Evolutionary conservation across 2,329 filamentous ascomycete species (phyloP).

Genomic region (Nothomitra cinnamomea): DNA sequence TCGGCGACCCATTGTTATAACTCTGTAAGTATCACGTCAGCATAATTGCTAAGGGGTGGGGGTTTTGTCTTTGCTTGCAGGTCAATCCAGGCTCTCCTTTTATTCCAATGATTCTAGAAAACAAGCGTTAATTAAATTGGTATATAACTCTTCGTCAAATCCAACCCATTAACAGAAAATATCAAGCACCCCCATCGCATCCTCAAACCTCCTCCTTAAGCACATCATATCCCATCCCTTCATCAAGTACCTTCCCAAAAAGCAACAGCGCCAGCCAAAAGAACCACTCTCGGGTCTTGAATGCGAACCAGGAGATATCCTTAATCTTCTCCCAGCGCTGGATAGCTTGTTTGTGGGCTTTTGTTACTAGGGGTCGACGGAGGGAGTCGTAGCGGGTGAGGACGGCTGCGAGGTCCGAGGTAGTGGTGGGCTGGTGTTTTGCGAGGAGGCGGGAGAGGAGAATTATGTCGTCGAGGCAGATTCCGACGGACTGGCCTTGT

Average conservation of each 20-base stretch:
- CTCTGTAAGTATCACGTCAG: too few species aligned
- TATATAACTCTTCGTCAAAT: too few species aligned
- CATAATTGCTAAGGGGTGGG: too few species aligned
- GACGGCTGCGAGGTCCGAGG: not conserved
- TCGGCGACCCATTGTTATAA: too few species aligned
- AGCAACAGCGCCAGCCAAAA: not conserved
- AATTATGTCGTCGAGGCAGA: not conserved
- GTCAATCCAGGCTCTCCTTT: too few species aligned
- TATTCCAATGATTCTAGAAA: too few species aligned
- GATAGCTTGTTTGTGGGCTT: not conserved
- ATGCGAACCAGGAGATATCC: not conserved
- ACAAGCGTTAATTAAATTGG: too few species aligned
- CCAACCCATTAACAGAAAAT: too few species aligned
- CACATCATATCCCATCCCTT: not conserved
- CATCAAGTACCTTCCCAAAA: not conserved
- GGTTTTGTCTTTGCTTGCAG: too few species aligned
- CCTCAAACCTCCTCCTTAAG: not conserved
- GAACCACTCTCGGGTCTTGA: not conserved
- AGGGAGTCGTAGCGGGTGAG: not conserved
- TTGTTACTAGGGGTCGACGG: not conserved
- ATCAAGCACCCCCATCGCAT: too few species aligned
- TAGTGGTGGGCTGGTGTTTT: not conserved
- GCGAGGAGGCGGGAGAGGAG: not conserved
- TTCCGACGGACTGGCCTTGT: not conserved
- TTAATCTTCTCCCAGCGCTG: not conserved